A percentile compares a stretch with the other conserved stretches of the same genome.
Evolutionary conservation across 2,329 filamentous ascomycete genomes (phyloP).

Genomic region (Ophiocordyceps camponoti-floridani): DNA sequence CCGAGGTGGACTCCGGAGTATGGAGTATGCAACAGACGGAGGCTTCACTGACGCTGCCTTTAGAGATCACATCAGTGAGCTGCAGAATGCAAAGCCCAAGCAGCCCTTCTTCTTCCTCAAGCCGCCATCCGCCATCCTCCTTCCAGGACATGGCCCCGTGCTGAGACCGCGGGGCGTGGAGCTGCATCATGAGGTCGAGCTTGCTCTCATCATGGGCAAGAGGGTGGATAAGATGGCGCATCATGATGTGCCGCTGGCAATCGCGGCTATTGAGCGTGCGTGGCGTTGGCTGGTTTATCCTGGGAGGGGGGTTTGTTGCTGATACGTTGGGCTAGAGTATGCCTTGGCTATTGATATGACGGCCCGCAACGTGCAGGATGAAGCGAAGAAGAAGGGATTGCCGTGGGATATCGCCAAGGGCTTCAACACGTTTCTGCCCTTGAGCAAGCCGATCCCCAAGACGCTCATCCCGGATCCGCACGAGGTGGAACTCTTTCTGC

Average conservation of each 20-base stretch:
- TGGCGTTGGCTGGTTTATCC: slow-evolving; percentile 10
- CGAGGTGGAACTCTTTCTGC: slow-evolving; percentile 69
- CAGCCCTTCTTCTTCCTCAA: slow-evolving; percentile 99
- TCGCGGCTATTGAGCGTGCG: slow-evolving; percentile 65
- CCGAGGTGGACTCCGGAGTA: slow-evolving; percentile 13
- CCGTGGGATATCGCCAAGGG: slow-evolving; percentile 96
- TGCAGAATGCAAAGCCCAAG: slow-evolving; percentile 73
- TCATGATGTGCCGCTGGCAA: slow-evolving; percentile 54
- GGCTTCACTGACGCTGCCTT: neutral
- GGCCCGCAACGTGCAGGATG: slow-evolving; percentile 83
- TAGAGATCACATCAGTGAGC: slow-evolving; percentile 32
- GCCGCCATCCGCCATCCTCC: slow-evolving; percentile 70
- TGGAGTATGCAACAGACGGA: neutral
- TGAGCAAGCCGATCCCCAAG: slow-evolving; percentile 69
- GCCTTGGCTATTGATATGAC: slow-evolving; percentile 94
- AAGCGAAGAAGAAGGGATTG: slow-evolving; percentile 86
- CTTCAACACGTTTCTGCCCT: slow-evolving; percentile 90
- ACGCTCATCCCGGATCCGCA: slow-evolving; percentile 70
- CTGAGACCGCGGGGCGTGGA: slow-evolving; percentile 68
- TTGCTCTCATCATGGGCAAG: slow-evolving; percentile 79
- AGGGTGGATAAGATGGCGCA: slow-evolving; percentile 56
- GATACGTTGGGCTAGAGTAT: slow-evolving; percentile 41
- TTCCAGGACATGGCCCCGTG: slow-evolving; percentile 61
- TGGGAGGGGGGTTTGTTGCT: neutral
- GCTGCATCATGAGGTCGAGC: slow-evolving; percentile 88